Conservation (phyloP, 2,329 filamentous ascomycete genomes). For the Alternaria burnsii region DNA sequence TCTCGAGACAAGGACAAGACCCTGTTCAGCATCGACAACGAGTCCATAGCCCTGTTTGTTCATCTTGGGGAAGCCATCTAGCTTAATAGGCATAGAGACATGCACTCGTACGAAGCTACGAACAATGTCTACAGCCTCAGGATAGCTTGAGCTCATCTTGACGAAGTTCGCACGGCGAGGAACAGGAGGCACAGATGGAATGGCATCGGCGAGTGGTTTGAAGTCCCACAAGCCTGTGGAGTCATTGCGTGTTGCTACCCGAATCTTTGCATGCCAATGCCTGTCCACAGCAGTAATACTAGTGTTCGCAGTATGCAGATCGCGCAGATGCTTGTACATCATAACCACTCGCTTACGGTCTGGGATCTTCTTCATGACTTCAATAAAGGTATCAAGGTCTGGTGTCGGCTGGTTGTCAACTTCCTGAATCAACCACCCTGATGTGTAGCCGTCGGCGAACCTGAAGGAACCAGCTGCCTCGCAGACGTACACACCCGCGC, state of each 20-base stretch:
- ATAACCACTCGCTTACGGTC: slow-evolving; percentile 85
- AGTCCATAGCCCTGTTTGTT: slow-evolving; percentile 94
- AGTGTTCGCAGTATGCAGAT: slow-evolving; percentile 93
- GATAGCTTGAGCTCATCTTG: slow-evolving; percentile 84
- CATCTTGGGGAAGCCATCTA: slow-evolving; percentile 97
- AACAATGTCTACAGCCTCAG: slow-evolving; percentile 90
- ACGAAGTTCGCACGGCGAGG: slow-evolving; percentile 89
- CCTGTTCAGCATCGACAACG: slow-evolving; percentile 97
- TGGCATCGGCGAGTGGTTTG: slow-evolving; percentile 78
- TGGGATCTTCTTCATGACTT: slow-evolving; percentile 88
- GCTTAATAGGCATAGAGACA: slow-evolving; percentile 92
- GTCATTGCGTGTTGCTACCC: slow-evolving; percentile 90
- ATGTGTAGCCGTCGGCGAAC: slow-evolving; percentile 84
- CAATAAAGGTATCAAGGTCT: slow-evolving; percentile 85
- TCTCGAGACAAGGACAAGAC: slow-evolving; percentile 90
- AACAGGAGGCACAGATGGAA: slow-evolving; percentile 76
- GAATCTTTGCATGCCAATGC: slow-evolving; percentile 96
- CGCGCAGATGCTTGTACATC: slow-evolving; percentile 93
- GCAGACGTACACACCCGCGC: slow-evolving; percentile 85
- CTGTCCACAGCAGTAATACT: slow-evolving; percentile 91
- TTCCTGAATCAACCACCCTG: slow-evolving; percentile 92
- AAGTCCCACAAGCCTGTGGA: slow-evolving; percentile 94
- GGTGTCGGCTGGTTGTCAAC: slow-evolving; percentile 92
- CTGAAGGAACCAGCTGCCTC: slow-evolving; percentile 95
- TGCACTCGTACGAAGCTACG: slow-evolving; percentile 94